A percentile compares a stretch with the other conserved stretches of the same genome.
phyloP scores from a whole-genome alignment of 1,139 yeast species.

The Kluyveromyces marxianus region DNA sequence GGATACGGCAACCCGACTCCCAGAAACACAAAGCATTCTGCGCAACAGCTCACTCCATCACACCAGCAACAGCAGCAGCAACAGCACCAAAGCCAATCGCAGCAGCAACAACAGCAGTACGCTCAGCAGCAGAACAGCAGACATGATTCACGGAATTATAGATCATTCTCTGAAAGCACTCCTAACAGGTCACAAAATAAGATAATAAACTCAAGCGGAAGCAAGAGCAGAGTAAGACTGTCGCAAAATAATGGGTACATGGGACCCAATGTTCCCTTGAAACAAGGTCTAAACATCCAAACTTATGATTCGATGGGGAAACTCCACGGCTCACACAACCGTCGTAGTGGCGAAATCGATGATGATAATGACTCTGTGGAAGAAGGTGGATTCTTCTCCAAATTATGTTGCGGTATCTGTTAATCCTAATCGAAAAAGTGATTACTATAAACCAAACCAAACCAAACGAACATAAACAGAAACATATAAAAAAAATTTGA shows the following conservation, averaged over 20 bases:
- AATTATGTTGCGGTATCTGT: constrained; percentile 11
- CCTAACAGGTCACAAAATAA: constrained; percentile 10
- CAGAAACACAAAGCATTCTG: constrained; percentile 12
- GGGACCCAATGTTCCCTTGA: constrained; percentile 8
- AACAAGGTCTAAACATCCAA: constrained; percentile 8
- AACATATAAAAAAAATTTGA: too few relatives aligned
- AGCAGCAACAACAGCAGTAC: constrained; percentile 10
- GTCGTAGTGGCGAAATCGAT: constrained; percentile 4
- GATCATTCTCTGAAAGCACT: constrained; percentile 10
- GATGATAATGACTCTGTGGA: constrained; percentile 11
- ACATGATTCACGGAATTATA: constrained; percentile 6
- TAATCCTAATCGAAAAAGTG: neutral
- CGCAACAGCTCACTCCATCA: constrained; percentile 10
- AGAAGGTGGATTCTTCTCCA: constrained; percentile 10
- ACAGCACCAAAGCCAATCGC: constrained; percentile 4
- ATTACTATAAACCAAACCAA: neutral
- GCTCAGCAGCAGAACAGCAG: constrained; percentile 6
- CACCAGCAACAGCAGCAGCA: constrained; percentile 9
- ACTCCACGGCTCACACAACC: constrained; percentile 6
- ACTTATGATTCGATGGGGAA: constrained; percentile 18
- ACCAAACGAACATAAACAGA: too few relatives aligned
- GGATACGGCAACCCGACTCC: constrained; percentile 48
- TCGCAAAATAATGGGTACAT: constrained; percentile 6
- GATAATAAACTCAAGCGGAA: constrained; percentile 5
- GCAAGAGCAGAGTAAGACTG: constrained; percentile 8